These are phyloP conservation scores for Yarrowia galli DNA, from an alignment of 1,139 yeast genomes.

Conservation along the genomic window DNA sequence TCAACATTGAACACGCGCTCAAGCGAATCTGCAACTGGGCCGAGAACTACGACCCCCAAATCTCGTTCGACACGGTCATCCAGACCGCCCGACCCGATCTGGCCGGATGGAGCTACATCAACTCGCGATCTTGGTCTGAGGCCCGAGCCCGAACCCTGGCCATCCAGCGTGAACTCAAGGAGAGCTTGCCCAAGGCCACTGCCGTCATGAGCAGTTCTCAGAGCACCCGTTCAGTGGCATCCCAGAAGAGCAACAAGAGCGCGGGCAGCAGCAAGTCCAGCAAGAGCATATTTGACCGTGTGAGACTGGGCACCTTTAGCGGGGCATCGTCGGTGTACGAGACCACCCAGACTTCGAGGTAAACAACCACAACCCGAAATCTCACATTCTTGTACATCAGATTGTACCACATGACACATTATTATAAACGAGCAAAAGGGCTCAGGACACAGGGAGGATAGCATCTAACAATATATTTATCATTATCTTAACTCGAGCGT, in stretches of 20 bases:
- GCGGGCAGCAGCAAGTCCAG: slow-evolving; percentile 9
- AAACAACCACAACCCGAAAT: background rate
- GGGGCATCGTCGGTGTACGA: slow-evolving; percentile 24
- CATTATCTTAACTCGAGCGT: background rate
- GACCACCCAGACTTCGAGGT: slow-evolving; percentile 25
- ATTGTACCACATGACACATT: slow-evolving; percentile 13
- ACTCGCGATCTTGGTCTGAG: slow-evolving; percentile 37
- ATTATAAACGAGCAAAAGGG: slow-evolving; percentile 24
- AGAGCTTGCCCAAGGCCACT: slow-evolving; percentile 23
- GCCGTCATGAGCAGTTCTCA: slow-evolving; percentile 22
- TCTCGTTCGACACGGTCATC: slow-evolving; percentile 33
- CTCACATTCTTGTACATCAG: no score
- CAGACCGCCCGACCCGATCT: slow-evolving; percentile 28
- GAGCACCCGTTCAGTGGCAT: slow-evolving; percentile 21
- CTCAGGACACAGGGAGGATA: slow-evolving; percentile 17
- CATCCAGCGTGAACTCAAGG: slow-evolving; percentile 37
- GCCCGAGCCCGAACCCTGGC: slow-evolving; percentile 37
- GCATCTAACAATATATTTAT: slow-evolving; percentile 35
- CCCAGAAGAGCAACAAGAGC: slow-evolving; percentile 31
- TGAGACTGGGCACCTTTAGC: slow-evolving; percentile 25
- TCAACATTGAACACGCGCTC: slow-evolving; percentile 36
- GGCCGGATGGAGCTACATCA: slow-evolving; percentile 34
- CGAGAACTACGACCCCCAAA: slow-evolving; percentile 35
- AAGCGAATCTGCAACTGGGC: slow-evolving; percentile 38
- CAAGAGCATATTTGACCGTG: slow-evolving; percentile 34